A percentile compares a stretch with the other conserved stretches of the same genome.
phyloP scores from a whole-genome alignment of 345 rosid genomes.

The Pistacia vera region DNA sequence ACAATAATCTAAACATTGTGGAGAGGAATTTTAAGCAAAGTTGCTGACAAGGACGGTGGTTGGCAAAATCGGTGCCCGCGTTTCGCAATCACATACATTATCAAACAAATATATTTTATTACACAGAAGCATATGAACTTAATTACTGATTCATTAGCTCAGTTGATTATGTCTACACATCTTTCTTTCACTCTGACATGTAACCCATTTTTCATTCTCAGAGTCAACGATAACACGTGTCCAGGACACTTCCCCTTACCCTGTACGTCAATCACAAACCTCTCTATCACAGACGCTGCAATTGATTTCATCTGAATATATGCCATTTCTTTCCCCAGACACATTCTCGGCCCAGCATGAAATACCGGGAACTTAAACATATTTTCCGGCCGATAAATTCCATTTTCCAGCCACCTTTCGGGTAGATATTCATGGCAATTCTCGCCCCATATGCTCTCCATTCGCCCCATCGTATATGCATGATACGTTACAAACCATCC shows the following conservation, averaged over 20 bases:
- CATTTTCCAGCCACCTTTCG: conserved; percentile 30
- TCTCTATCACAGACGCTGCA: conserved; percentile 24
- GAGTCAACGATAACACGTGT: conserved; percentile 20
- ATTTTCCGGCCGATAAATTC: not conserved
- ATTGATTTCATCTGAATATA: conserved; percentile 23
- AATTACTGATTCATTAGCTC: no score
- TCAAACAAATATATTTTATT: no score
- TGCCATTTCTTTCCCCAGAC: conserved; percentile 14
- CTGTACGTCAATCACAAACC: not conserved
- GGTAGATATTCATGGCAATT: conserved; percentile 19
- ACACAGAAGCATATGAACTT: no score
- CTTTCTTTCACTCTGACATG: not conserved
- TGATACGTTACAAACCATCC: conserved; percentile 17
- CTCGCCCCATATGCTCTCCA: conserved; percentile 15
- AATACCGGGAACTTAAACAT: conserved; percentile 21
- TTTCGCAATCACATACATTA: no score
- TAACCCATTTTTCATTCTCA: conserved; percentile 29
- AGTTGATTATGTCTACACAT: no score
- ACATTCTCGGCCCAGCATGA: conserved; percentile 28
- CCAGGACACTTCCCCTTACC: conserved; percentile 7
- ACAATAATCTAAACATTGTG: no score
- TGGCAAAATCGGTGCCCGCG: no score
- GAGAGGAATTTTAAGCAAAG: no score
- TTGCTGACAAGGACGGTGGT: no score
- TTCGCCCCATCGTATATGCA: conserved; percentile 16